phyloP scores from a whole-genome alignment of 2,329 filamentous ascomycete species.

The Tolypocladium ophioglossoides region DNA sequence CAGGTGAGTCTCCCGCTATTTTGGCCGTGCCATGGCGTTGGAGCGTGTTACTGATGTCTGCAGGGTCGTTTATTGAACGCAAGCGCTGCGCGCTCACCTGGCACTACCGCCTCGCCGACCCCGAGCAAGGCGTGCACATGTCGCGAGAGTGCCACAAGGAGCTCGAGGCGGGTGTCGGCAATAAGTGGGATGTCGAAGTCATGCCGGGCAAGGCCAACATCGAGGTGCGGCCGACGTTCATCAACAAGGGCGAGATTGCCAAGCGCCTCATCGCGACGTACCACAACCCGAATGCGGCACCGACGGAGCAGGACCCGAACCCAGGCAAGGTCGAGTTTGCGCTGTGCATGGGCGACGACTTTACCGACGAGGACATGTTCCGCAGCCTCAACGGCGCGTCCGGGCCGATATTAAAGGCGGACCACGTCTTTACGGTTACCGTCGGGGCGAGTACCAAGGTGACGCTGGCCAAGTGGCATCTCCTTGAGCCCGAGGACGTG shows the following conservation, averaged over 20 bases:
- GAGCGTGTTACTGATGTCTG: not conserved
- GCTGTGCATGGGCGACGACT: slow-evolving; percentile 87
- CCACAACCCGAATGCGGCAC: slow-evolving; percentile 36
- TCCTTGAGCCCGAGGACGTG: slow-evolving; percentile 81
- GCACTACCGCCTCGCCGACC: slow-evolving; percentile 91
- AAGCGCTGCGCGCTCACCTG: slow-evolving; percentile 93
- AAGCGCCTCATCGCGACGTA: slow-evolving; percentile 73
- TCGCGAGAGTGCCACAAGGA: slow-evolving; percentile 72
- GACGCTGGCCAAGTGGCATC: slow-evolving; percentile 81
- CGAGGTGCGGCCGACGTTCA: slow-evolving; percentile 90
- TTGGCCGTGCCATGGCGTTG: not conserved
- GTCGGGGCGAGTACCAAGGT: slow-evolving; percentile 88
- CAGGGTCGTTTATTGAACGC: slow-evolving; percentile 82
- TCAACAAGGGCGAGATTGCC: slow-evolving; percentile 96
- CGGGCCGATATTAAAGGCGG: slow-evolving; percentile 37
- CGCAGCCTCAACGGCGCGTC: slow-evolving; percentile 58
- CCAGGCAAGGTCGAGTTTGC: slow-evolving; percentile 66
- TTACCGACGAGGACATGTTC: slow-evolving; percentile 97
- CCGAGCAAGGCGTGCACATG: slow-evolving; percentile 72
- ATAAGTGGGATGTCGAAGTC: slow-evolving; percentile 84
- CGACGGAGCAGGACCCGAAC: slow-evolving; percentile 29
- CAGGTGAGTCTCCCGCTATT: slow-evolving; percentile 42
- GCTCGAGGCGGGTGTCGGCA: slow-evolving; percentile 64
- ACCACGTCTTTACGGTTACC: slow-evolving; percentile 81
- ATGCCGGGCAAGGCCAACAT: slow-evolving; percentile 96